Base-by-base conservation (phyloP, 768 basidiomycete species). In the Leucocoprinus sp. region DNA sequence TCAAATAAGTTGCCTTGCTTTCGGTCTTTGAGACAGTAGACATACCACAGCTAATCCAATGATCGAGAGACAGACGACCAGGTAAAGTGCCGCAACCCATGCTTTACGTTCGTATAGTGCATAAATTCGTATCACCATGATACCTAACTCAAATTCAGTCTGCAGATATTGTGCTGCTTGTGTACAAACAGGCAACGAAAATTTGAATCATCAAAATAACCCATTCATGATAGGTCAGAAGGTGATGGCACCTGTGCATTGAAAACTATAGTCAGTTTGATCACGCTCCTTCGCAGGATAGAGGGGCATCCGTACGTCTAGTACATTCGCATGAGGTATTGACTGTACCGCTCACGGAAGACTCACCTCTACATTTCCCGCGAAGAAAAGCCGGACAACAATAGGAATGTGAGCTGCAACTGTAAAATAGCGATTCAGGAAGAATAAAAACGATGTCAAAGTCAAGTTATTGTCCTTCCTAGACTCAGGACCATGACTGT, bases 371-470 rank as follows among this genome's bases (percentile, higher is more conserved):
- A 54, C 41, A 3, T 51, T 40, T 42, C 49, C 48, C 7, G 48
- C 41, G 57, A 66, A 38, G 65, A 68, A n/a, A 57, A 58, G 45
- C 66, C 60, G 2, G 60, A 28, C 4, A 65, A 53, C 23, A 67
- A n/a, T 54, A 14, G 70, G 66, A 1, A 67, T 46, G 48, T 69
- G 70, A 2, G 67, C 65, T 8, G 65, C 49, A 5, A 73, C 45
- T 5, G 66, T 48, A 2, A 68, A 39, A 45, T 74, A 76, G 6
- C 72, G 69, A 45, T 69, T 74, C 21, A 64, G 24, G 43, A 68
- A 64, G 55, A 73, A 74, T 8, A 72, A 60, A 11, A 59, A 46
- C 14, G 62, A 63, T 7, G 52, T 63, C 63, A 61, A 67, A 18
- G 63, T 63, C 6, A 65, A 22, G 9, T 53, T 53, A 14, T 15